Base-by-base conservation (phyloP, 345 rosid genomes). In the Fremontodendron californicum region DNA sequence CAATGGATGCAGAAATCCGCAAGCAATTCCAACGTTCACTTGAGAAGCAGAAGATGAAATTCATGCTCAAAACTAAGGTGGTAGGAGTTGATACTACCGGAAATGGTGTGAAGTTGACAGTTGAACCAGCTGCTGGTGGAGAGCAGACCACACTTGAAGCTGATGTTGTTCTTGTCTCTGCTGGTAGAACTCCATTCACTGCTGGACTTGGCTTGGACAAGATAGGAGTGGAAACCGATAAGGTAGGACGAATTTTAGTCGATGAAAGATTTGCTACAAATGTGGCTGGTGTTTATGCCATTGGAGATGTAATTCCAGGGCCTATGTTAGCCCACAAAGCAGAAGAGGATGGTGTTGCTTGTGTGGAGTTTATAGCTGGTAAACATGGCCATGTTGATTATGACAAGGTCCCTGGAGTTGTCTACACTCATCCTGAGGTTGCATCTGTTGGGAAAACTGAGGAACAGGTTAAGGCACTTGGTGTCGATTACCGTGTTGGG, bases 291-390 rank as follows among this genome's bases (percentile, higher is more conserved):
- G 97, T 96, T 31, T 87, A 74, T 78, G 99, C 98, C 9, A 96
- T 96, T 40, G 99, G 98, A 15, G 99, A 96, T 88, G 99, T 92
- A 57, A 94, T 96, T 84, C 98, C 98, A 27, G 98, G 99, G 73
- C 99, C 99, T 6, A 92, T 96, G 99, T 73, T 96, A 65, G 99
- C 99, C 33, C 99, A 96, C 88, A 96, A 96, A 86, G 99, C 99
- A 0, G 99, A 96, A 85, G 99, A 94, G 80, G 99, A 94, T 45
- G 99, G 98, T 13, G 88, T 96, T n/a, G 99, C 99, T 55, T 96
- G 98, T 81, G 97, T 90, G 57, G 99, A 96, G 84, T 94, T 91
- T 78, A 87, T 96, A 73, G 98, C 99, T 33, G 99, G 99, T 77
- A 94, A 94, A 78, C 93, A 91, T 16, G 99, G 97, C 40, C 98